These are phyloP conservation scores for Atkinsonella hypoxylon DNA, from an alignment of 2,329 filamentous ascomycete genomes.

Conservation along the genomic window DNA sequence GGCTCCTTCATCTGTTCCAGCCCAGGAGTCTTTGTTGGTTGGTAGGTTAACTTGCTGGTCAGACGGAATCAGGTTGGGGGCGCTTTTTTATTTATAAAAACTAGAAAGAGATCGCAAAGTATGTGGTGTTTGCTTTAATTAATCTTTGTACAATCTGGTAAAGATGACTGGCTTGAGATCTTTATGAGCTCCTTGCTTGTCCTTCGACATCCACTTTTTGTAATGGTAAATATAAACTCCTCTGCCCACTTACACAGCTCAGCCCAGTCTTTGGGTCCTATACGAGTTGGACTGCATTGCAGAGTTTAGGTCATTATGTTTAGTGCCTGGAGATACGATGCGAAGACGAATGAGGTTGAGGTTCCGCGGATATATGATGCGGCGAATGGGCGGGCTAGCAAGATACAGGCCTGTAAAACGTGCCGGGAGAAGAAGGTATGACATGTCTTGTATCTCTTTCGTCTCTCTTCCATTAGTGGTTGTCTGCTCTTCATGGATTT, in stretches of 20 bases:
- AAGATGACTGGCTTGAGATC: not conserved
- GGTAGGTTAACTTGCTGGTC: not conserved
- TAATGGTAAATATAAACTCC: not conserved
- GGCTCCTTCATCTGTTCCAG: too few relatives aligned
- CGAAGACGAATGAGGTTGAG: constrained; percentile 1
- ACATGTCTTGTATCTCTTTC: too few relatives aligned
- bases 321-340: constrained; percentile 4
- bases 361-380: constrained; percentile 3
- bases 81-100: not conserved
- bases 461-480: too few relatives aligned
- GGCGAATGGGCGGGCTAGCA: constrained; percentile 1
- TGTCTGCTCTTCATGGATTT: too few relatives aligned
- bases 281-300: not conserved
- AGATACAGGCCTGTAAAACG: constrained; percentile 4
- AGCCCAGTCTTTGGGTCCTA: too few relatives aligned
- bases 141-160: not conserved
- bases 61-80: not conserved
- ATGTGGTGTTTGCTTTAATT: not conserved
- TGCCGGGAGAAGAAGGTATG: constrained; percentile 4
- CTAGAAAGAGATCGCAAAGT: not conserved
- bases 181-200: not conserved
- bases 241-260: too few relatives aligned
- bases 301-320: not conserved
- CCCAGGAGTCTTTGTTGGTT: too few relatives aligned
- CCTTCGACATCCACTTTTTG: not conserved